Evolutionary conservation across 2,329 filamentous ascomycete genomes (phyloP), one percentile per base, ranked within the genome.

Genomic region (Apiospora kogelbergensis): DNA sequence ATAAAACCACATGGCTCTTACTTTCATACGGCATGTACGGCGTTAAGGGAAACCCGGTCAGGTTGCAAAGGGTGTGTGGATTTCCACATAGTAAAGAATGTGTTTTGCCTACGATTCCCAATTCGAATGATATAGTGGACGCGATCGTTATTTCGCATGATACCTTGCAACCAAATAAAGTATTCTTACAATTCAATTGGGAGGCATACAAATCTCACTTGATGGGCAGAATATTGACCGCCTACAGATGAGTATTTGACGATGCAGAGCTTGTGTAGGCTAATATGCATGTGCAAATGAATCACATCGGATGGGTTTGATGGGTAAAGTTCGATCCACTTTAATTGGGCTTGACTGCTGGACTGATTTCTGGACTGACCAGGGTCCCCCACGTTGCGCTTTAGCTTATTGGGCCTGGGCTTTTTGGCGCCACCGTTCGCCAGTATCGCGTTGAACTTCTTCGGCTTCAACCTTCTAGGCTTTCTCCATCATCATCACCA

Each of bases 1-100:
- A 67, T 76, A 69, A 72, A 63, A 11, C 53, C 22, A 57, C 66
- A 66, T 37, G 20, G 66, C 33, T 40, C 37, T 37, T 46, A 60
- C n/a, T 60, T 65, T 65, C 33, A 24, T 65, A 60, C 46, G 68
- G 66, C 60, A 63, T 67, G 66, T 63, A 65, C 37, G 42, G 68
- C 66, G 66, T 68, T 66, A n/a, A 24, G 63, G 65, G 48, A 44
- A 60, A 30, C 60, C 41, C 11, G 66, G 65, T 48, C 45, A 60
- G 30, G 30, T 60, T 60, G 53, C 53, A 37, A 37, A 11, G 53
- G 53, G 9, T 60, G 53, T 60, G 53, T 60, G 53, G 17, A 37
- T 60, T 60, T 60, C 53, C 53, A n/a, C 48, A 37, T 37, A 37
- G 53, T 60, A 33, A 60, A 60, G n/a, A 37, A 11, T 60, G 17